Base-by-base conservation (phyloP, 202 grass and related monocot species). In the Saccharum hybrid region DNA sequence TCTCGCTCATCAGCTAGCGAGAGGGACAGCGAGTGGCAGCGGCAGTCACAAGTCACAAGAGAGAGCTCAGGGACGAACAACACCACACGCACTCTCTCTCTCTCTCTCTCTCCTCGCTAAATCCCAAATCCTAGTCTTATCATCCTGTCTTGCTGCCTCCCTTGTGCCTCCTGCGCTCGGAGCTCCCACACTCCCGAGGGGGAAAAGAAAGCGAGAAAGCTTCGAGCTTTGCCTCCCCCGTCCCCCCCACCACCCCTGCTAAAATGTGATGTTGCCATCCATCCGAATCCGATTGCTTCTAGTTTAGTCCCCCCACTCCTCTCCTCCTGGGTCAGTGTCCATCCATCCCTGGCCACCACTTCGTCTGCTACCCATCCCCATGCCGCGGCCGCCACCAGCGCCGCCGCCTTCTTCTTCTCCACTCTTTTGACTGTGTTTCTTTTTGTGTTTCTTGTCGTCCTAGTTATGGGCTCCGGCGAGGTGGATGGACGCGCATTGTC, bases 201-300 rank as follows among this genome's bases (percentile, higher is more conserved):
- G 33, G 43, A 43, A 54, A 86, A 68, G 49, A 75, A 49, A 78
- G 74, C 45, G 60, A 76, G 46, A 66, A 84, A 67, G 64, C 49
- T 68, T 68, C 36, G 38, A 80, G 65, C 39, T 78, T 88, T 76
- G 86, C 65, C 76, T 83, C 54, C 72, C 46, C 37, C 63, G 19
- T 2, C 40, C 8, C 8, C 21, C 8, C 18, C n/a, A 28, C 26
- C 26, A 13, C 5, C 67, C 41, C 30, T 26, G 70, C 68, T 88
- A 59, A 82, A 96, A 93, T 96, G 93, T 96, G 88, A 93, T 93
- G 91, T 81, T 86, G 72, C 85, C 83, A 77, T 89, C 86, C 87
- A 86, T 79, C 79, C 72, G 84, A 76, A 86, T 88, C 71, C 79
- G 57, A 61, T 63, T 67, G 64, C 82, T 68, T 72, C 82, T 89